Conservation (phyloP, 1,284 basidiomycete genomes). For the Pascua guehoae region DNA sequence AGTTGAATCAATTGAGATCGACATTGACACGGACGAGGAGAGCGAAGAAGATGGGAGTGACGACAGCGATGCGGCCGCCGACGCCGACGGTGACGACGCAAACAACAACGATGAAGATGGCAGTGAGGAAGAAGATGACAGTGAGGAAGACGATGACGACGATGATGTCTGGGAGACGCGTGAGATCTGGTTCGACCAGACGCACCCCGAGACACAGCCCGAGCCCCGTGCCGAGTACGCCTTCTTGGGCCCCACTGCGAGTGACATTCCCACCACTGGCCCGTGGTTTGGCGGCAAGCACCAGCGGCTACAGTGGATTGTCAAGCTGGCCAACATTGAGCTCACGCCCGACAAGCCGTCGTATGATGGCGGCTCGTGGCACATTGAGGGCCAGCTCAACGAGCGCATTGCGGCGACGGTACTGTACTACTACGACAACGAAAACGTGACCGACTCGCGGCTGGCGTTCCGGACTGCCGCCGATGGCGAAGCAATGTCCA, state of each 20-base stretch:
- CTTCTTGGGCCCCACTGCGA: not conserved
- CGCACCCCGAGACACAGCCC: constrained; percentile 5
- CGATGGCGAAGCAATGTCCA: not conserved
- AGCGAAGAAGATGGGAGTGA: not conserved
- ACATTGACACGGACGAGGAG: not conserved
- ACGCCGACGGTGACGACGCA: not conserved
- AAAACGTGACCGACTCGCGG: constrained; percentile 11
- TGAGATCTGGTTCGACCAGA: constrained; percentile 1
- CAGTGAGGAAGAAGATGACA: not conserved
- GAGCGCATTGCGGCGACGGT: constrained; percentile 14
- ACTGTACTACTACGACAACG: constrained; percentile 17
- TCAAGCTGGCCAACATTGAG: constrained; percentile 17
- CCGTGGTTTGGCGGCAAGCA: not conserved
- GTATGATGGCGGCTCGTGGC: constrained; percentile 12
- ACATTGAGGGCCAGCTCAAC: constrained; percentile 14
- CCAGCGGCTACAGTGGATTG: constrained; percentile 10
- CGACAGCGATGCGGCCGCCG: not conserved
- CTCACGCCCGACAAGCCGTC: constrained; percentile 15
- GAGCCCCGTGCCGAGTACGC: constrained; percentile 5
- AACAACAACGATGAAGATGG: not conserved
- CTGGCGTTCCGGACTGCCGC: constrained; percentile 5
- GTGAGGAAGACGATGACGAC: not conserved
- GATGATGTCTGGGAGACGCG: not conserved
- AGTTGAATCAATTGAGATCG: too few species aligned
- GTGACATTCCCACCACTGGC: not conserved